Evolutionary conservation across 202 grass and related monocot species (phyloP), one percentile per base, ranked within the genome.

Genomic region (Zoysia matrella): DNA sequence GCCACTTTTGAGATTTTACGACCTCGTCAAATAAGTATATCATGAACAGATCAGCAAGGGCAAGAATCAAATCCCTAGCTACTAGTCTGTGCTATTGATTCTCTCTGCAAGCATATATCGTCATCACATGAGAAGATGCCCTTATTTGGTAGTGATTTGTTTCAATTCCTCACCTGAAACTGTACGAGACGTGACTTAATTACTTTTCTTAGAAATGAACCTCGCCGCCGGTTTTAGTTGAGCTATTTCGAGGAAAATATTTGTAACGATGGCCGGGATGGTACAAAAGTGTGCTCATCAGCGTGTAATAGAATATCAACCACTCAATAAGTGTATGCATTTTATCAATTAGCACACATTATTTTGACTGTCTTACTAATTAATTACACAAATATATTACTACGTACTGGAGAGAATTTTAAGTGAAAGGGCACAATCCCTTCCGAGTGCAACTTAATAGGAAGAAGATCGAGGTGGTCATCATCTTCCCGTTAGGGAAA

Each of bases 211-310:
- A 57, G 52, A 60, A 42, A 76, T 69, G 8, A 76, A 61, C 72
- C 50, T 45, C 76, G 50, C 53, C 18, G 3, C 54, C 14, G 30
- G 2, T 7, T 77, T 77, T 77, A 71, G 82, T 77, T 84, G 82
- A 84, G 64, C 65, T 36, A 76, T 60, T 83, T 58, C 69, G 4
- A 30, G 45, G 44, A 76, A 83, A 51, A 5, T 71, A 42, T 30
- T 49, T 41, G 11, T 61, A 42, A 41, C 18, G n/a, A 58, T 39
- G n/a, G 12, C 13, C 14, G 9, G 64, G 45, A 60, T 45, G 45
- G 73, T 77, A 76, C 14, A 76, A 11, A 65, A 42, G 52, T 16
- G 6, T n/a, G 8, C 16, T 30, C 22, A 30, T 67, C 3, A 56
- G 40, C n/a, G 2, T 74, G n/a, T 36, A 81, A 54, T 65, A 66